Percentiles rank a stretch among this genome's conserved stretches.
These are phyloP conservation scores for Brettanomyces custersianus DNA, from an alignment of 805 yeast genomes.

Conservation along the genomic window DNA sequence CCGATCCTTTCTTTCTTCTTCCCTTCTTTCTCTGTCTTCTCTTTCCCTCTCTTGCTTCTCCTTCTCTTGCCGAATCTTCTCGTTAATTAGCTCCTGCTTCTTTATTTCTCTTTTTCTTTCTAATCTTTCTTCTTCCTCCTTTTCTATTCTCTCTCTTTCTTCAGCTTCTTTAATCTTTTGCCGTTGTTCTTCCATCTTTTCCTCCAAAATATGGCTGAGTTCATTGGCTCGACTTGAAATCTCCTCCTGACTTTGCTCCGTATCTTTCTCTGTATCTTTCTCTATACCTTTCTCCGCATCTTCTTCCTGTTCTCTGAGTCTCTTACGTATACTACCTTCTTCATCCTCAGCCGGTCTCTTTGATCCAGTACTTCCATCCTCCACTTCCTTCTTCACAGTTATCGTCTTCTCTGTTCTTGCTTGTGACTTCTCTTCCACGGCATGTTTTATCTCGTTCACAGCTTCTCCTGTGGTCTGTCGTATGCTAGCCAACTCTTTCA, in stretches of 20 bases:
- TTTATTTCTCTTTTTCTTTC: background rate
- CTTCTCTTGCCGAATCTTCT: conserved; percentile 5
- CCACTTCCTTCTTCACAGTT: conserved; percentile 3
- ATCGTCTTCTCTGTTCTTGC: conserved; percentile 3
- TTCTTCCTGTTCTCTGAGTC: too few relatives aligned
- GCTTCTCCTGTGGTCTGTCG: conserved; percentile 9
- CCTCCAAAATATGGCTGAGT: background rate
- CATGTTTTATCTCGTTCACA: conserved; percentile 3
- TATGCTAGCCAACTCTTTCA: conserved; percentile 5
- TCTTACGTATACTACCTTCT: background rate
- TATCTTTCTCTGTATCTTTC: conserved; percentile 5
- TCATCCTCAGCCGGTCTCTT: background rate
- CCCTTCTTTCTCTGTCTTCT: conserved; percentile 2
- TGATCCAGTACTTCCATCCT: conserved; percentile 2
- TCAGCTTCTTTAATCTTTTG: conserved; percentile 16
- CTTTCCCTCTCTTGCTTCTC: conserved; percentile 6
- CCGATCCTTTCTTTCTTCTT: background rate
- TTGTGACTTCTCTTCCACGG: too few relatives aligned
- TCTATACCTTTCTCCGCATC: conserved; percentile 1
- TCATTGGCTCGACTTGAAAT: too few relatives aligned
- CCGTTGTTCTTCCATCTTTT: conserved; percentile 1
- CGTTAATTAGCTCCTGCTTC: background rate
- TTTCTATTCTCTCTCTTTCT: conserved; percentile 15
- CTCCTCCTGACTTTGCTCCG: too few relatives aligned
- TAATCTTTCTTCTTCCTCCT: conserved; percentile 10